These are phyloP conservation scores for Bryum argenteum DNA, from an alignment of 225 moss, liverwort and hornwort genomes.

Conservation along the genomic window DNA sequence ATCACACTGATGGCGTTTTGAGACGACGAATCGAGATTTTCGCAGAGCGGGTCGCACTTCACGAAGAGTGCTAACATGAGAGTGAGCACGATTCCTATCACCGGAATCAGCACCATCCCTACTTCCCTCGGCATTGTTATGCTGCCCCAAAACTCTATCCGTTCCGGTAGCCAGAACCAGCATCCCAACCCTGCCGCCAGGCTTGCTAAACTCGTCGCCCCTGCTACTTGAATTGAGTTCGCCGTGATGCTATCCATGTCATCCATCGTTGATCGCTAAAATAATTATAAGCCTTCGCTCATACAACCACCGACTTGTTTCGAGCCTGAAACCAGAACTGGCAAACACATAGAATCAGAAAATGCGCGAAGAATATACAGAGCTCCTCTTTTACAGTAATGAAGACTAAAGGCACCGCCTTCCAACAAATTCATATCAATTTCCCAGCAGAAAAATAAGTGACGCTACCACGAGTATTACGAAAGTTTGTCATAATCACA, in stretches of 20 bases:
- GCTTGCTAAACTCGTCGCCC: constrained; percentile 45
- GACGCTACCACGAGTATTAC: background rate
- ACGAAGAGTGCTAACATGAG: constrained; percentile 53
- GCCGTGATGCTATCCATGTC: constrained; percentile 41
- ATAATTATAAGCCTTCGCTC: constrained; percentile 3
- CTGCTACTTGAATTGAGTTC: constrained; percentile 47
- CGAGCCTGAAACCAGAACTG: constrained; percentile 20
- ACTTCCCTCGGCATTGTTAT: constrained; percentile 38
- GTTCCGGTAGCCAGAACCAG: constrained; percentile 54
- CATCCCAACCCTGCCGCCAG: constrained; percentile 50
- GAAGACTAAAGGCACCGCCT: background rate
- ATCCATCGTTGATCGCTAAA: constrained; percentile 37
- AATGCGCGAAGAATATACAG: background rate
- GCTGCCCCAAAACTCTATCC: constrained; percentile 54
- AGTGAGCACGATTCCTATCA: constrained; percentile 55
- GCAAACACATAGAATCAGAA: constrained; percentile 9
- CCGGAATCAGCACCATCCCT: constrained; percentile 59
- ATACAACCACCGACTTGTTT: constrained; percentile 4
- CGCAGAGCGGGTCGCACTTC: constrained; percentile 67
- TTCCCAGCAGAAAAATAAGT: background rate
- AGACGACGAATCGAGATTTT: constrained; percentile 56
- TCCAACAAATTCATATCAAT: background rate
- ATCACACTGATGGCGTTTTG: constrained; percentile 54
- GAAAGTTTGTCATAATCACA: constrained; percentile 2
- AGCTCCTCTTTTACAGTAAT: background rate